These are phyloP conservation scores for Leccinum pellstonianum DNA, from an alignment of 768 basidiomycete species.

Conservation along the genomic window DNA sequence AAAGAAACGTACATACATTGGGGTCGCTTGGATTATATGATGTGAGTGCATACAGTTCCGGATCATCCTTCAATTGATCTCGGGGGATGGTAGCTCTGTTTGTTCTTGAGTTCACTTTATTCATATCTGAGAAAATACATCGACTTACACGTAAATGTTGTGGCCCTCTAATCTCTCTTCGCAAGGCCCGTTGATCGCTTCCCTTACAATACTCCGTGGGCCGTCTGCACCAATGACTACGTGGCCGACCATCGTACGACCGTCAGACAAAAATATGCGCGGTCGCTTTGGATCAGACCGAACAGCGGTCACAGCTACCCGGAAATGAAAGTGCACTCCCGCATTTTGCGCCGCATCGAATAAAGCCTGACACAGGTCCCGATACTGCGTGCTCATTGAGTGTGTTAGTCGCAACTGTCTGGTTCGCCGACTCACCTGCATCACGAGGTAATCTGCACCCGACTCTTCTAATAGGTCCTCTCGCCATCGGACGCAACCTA, in stretches of 20 bases:
- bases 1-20: conserved; percentile 15
- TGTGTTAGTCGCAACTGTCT: background rate
- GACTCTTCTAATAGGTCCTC: conserved; percentile 50
- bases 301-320: conserved; percentile 37
- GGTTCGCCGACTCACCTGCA: conserved; percentile 38
- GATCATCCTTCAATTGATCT: conserved; percentile 42
- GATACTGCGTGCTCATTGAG: conserved; percentile 40
- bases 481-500: conserved; percentile 49
- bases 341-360: conserved; percentile 45
- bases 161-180: conserved; percentile 29
- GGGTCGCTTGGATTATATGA: conserved; percentile 22
- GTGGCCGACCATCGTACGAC: conserved; percentile 48
- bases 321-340: conserved; percentile 52
- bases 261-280: conserved; percentile 39
- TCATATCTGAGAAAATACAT: conserved; percentile 7
- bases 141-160: conserved; percentile 47
- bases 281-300: conserved; percentile 29
- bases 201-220: conserved; percentile 42
- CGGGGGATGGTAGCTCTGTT: conserved; percentile 46
- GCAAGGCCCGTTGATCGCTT: conserved; percentile 35
- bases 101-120: conserved; percentile 16
- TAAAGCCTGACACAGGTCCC: conserved; percentile 51
- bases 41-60: conserved; percentile 38
- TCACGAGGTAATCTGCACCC: conserved; percentile 53
- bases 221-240: conserved; percentile 67